Base-by-base conservation (phyloP, 1,284 basidiomycete species). In the Volvariella volvacea region DNA sequence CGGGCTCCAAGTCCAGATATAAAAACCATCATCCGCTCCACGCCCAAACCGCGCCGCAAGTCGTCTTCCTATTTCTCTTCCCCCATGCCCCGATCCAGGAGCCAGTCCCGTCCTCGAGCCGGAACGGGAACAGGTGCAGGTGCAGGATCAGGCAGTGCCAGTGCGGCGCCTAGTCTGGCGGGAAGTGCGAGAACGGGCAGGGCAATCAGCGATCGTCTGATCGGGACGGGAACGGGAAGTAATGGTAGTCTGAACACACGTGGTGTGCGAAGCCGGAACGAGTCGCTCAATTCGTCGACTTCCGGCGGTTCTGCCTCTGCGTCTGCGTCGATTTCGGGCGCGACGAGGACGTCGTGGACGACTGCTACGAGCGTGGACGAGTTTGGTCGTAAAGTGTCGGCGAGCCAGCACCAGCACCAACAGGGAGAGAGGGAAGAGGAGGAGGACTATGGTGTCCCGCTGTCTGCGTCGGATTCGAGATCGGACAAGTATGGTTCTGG, bases 1-100 rank as follows among this genome's bases (percentile, higher is more conserved):
- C 52, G 57, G 8, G 41, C 59, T 0, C 28, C 56, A 6, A 73
- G 70, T 42, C 76, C 76, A 0, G 76, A 78, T 50, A 73, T 78
- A 43, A 48, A 56, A 1, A 49, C 61, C 2, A 73, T 77, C 47
- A 54, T 79, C 15, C 66, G 68, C 0, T 53, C 56, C 3, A 77
- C 73, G 0, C 73, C 73, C 0, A 64, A 69, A 1, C 70, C 72
- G 1, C 59, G 63, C 2, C 58, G 63, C n/a, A 34, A 48, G 9
- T 40, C 32, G 42, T 31, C 8, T 28, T 22, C 30, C 36, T 15
- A 42, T 2, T 39, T 46, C 3, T 48, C 44, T 12, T 6, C 25
- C 6, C 25, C 25, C 12, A 6, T 6, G 6, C 12, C 25, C 6
- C 6, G 32, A 6, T 43, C 48, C 20, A 34, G 34, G 2, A 40